Base-by-base conservation (phyloP, 208 protist species). In the Trypanosoma congolense region DNA sequence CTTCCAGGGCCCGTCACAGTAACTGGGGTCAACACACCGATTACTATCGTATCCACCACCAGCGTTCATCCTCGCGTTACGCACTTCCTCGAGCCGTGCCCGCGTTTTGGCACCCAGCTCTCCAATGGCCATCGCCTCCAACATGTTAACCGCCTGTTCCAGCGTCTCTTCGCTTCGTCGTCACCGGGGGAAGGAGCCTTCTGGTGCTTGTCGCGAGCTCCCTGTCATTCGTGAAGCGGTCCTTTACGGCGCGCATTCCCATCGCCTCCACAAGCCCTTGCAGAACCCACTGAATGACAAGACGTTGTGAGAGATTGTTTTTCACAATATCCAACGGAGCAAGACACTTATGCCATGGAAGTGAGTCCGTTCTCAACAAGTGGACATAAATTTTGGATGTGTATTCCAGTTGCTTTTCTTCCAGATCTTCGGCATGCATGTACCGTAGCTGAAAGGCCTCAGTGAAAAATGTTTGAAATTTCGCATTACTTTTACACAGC, bases 361-460 rank as follows among this genome's bases (percentile, higher is more conserved):
- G 41, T 4, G 93, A 87, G 60, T 98, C 92, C 8, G 90, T 95
- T 29, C 95, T 86, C 0, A 99, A 77, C 4, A 99, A 70, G 70
- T 99, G 96, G 16, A 76, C 92, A 75, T 97, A 99, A 43, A 99
- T 87, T 68, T 97, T 96, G 53, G 92, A 95, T 33, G 97, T 89
- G 76, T 99, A 98, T 43, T 98, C 90, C 41, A 99, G 92, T 67
- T 98, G 96, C 65, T 97, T 97, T 19, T 96, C 96, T 59, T 98
- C 98, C 6, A 98, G 65, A 33, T 90, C 69, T 45, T 97, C 87
- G 28, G 97, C 91, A 26, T 62, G 83, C 10, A 70, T 42, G 61
- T 99, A 99, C 64, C 97, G 85, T 22, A 85, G 58, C 10, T 75
- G 61, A 45, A 96, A 97, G 14, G 75, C 70, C 36, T 95, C 78